Conservation (phyloP, 164 flowering plant genomes). For the Berberis thunbergii region DNA sequence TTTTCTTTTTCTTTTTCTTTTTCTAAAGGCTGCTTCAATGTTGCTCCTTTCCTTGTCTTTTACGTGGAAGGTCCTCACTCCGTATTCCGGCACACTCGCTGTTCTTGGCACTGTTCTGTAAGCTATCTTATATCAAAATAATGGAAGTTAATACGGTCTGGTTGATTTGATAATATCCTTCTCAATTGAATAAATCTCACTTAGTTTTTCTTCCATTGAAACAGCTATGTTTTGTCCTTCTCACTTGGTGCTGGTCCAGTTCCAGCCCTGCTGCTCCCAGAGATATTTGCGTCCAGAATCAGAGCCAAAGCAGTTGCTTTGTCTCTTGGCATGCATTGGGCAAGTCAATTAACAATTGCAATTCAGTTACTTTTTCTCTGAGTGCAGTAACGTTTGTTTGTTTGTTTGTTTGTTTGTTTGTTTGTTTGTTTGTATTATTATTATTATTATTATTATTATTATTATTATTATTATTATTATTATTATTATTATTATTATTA, state of each 20-base stretch:
- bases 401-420: no score
- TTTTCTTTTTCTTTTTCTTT: background rate
- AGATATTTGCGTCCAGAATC: constrained; percentile 93
- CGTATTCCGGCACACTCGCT: constrained; percentile 82
- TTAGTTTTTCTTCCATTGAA: constrained; percentile 1
- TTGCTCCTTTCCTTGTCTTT: constrained; percentile 79
- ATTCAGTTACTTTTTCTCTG: background rate
- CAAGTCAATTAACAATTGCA: constrained; percentile 23
- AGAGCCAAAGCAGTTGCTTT: constrained; percentile 96
- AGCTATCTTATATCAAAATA: constrained; percentile 12
- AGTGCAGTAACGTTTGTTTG: background rate
- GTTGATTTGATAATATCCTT: no score
- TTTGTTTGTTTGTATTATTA: no score
- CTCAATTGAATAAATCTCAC: background rate
- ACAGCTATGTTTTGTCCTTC: constrained; percentile 92
- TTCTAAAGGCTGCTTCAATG: constrained; percentile 86
- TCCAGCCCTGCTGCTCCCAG: constrained; percentile 95
- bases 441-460: no score
- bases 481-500: no score
- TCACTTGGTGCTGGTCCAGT: constrained; percentile 99
- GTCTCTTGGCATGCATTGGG: constrained; percentile 96
- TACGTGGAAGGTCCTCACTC: constrained; percentile 81
- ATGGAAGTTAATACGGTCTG: no score
- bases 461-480: no score
- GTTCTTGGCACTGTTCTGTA: constrained; percentile 79